Percentiles rank a stretch among this genome's conserved stretches.
phyloP scores from a whole-genome alignment of 306 rosid genomes.

The Albizia julibrissin region DNA sequence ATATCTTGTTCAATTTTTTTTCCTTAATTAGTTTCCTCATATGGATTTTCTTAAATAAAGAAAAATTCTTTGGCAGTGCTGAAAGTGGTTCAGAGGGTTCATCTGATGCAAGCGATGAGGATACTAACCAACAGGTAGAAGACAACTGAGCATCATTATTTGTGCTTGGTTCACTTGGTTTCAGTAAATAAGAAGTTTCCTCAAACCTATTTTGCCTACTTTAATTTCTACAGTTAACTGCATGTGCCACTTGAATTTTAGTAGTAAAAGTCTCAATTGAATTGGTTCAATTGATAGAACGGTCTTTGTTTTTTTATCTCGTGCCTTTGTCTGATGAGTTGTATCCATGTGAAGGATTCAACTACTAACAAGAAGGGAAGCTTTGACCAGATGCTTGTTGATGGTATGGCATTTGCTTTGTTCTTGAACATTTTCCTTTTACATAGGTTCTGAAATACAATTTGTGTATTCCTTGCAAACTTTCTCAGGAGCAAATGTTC shows the following conservation, averaged over 20 bases:
- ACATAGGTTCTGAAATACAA: slow-evolving; percentile 11
- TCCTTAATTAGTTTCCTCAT: slow-evolving; percentile 3
- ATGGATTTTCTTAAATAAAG: not conserved
- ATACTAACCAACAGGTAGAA: slow-evolving; percentile 74
- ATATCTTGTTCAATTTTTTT: slow-evolving; percentile 24
- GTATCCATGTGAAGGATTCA: slow-evolving; percentile 58
- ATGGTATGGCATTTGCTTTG: slow-evolving; percentile 57
- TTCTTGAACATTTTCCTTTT: slow-evolving; percentile 7
- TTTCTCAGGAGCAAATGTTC: slow-evolving; percentile 81
- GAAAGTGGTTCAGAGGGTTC: slow-evolving; percentile 93
- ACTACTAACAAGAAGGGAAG: slow-evolving; percentile 74
- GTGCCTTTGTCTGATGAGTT: slow-evolving; percentile 13
- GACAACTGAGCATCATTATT: not conserved
- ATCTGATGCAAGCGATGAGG: slow-evolving; percentile 87
- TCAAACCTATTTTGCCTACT: not conserved
- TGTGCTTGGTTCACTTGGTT: slow-evolving; percentile 25
- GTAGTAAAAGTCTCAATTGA: not conserved
- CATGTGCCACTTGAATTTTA: slow-evolving; percentile 3
- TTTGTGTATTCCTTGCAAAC: slow-evolving; percentile 26
- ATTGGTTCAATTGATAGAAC: slow-evolving; percentile 10
- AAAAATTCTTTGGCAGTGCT: slow-evolving; percentile 47
- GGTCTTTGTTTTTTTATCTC: not conserved
- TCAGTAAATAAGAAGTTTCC: slow-evolving; percentile 13
- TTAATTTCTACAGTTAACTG: not conserved
- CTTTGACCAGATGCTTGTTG: slow-evolving; percentile 95